A percentile compares a stretch with the other conserved stretches of the same genome.
phyloP scores from a whole-genome alignment of 2,329 filamentous ascomycete genomes.

The Sporothrix dimorphospora region DNA sequence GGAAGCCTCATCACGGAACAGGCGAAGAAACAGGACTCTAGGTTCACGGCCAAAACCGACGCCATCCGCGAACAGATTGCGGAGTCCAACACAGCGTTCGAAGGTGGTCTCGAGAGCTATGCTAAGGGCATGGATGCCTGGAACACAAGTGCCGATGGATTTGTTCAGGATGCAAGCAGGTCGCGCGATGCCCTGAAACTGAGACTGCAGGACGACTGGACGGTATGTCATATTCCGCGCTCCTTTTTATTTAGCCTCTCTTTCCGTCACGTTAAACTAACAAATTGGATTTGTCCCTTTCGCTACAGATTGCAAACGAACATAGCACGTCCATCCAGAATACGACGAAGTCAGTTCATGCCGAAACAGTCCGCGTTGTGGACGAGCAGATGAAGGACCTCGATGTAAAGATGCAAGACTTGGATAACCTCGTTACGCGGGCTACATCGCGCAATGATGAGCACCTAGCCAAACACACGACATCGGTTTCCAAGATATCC shows the following conservation, averaged over 20 bases:
- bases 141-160: conserved; percentile 67
- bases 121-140: conserved; percentile 73
- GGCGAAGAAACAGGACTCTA: conserved; percentile 71
- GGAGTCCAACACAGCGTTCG: conserved; percentile 65
- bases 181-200: conserved; percentile 78
- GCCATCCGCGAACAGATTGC: conserved; percentile 66
- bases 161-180: conserved; percentile 71
- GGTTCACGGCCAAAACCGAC: conserved; percentile 66
- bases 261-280: neutral
- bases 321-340: conserved; percentile 82
- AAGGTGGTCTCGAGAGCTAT: conserved; percentile 68
- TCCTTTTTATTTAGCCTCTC: neutral
- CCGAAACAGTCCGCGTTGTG: conserved; percentile 86
- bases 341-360: conserved; percentile 84
- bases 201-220: conserved; percentile 86
- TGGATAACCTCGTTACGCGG: conserved; percentile 87
- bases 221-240: conserved; percentile 57
- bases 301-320: conserved; percentile 67
- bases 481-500: conserved; percentile 68
- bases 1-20: conserved; percentile 74
- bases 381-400: conserved; percentile 87
- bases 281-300: conserved; percentile 35
- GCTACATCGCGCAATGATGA: conserved; percentile 78
- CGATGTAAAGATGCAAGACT: conserved; percentile 81
- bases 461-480: conserved; percentile 71